These are phyloP conservation scores for Schizopora paradoxa DNA, from an alignment of 1,284 basidiomycete species.

Conservation along the genomic window DNA sequence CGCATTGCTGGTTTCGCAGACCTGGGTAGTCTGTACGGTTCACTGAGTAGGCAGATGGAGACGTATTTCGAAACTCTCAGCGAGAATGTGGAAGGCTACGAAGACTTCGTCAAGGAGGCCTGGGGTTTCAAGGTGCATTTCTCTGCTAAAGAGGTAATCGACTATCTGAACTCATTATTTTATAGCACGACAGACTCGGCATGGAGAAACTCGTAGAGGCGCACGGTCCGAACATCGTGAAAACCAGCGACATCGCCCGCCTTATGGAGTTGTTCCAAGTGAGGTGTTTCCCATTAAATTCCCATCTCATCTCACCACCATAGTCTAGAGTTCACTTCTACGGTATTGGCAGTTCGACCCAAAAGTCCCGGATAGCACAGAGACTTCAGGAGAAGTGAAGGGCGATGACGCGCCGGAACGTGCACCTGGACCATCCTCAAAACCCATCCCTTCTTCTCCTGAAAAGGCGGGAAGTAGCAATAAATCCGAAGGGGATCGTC, in stretches of 20 bases:
- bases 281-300: constrained; percentile 1
- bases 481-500: constrained; percentile 32
- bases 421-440: neutral
- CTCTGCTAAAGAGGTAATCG: neutral
- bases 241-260: constrained; percentile 75
- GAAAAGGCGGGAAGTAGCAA: constrained; percentile 27
- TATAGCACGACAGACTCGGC: constrained; percentile 65
- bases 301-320: constrained; percentile 11
- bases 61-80: constrained; percentile 67
- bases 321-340: constrained; percentile 66
- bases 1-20: constrained; percentile 81
- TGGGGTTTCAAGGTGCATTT: constrained; percentile 66
- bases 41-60: constrained; percentile 76
- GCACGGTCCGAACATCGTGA: constrained; percentile 36
- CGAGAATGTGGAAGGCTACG: constrained; percentile 57
- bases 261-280: constrained; percentile 81
- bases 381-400: constrained; percentile 11
- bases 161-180: constrained; percentile 10
- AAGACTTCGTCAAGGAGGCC: constrained; percentile 66
- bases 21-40: constrained; percentile 65
- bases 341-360: constrained; percentile 69
- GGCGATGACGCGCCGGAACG: constrained; percentile 2
- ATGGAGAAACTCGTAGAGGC: constrained; percentile 58
- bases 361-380: constrained; percentile 15
- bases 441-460: constrained; percentile 10